Evolutionary conservation across 345 rosid genomes (phyloP).

Genomic region (Anacardium occidentale): DNA sequence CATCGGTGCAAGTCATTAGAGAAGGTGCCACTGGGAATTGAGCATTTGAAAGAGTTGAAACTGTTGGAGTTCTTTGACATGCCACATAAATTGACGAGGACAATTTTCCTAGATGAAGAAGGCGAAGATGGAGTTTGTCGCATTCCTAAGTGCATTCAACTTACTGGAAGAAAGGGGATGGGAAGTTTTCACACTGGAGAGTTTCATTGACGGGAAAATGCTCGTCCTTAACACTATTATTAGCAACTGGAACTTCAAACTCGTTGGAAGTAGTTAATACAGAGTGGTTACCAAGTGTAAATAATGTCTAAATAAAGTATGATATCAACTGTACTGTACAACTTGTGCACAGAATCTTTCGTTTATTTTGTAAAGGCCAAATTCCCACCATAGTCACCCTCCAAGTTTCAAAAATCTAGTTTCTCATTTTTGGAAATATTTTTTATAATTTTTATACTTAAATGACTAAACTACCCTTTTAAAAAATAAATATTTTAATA

Average conservation of each 20-base stretch:
- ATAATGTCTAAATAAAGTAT: no score
- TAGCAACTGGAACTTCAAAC: conserved; percentile 24
- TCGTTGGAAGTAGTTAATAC: conserved; percentile 19
- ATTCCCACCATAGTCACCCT: no score
- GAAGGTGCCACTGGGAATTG: conserved; percentile 34
- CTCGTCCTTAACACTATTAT: conserved; percentile 8
- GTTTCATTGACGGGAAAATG: conserved; percentile 12
- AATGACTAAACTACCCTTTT: no score
- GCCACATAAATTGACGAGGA: conserved; percentile 25
- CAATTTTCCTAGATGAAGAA: conserved; percentile 20
- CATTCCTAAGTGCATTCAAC: conserved; percentile 28
- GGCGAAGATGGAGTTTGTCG: conserved; percentile 30
- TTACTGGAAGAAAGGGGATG: conserved; percentile 28
- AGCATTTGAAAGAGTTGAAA: conserved; percentile 24
- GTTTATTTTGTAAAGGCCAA: no score
- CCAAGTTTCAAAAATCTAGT: no score
- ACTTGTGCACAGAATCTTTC: no score
- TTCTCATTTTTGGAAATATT: no score
- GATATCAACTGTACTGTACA: no score
- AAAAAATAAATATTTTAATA: no score
- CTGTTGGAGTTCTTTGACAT: conserved; percentile 30
- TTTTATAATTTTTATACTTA: no score
- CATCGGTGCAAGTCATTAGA: conserved; percentile 27
- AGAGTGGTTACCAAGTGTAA: no score
- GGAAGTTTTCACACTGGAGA: conserved; percentile 21